phyloP scores from a whole-genome alignment of 2,329 filamentous ascomycete species.

The Tolypocladium nubicola region DNA sequence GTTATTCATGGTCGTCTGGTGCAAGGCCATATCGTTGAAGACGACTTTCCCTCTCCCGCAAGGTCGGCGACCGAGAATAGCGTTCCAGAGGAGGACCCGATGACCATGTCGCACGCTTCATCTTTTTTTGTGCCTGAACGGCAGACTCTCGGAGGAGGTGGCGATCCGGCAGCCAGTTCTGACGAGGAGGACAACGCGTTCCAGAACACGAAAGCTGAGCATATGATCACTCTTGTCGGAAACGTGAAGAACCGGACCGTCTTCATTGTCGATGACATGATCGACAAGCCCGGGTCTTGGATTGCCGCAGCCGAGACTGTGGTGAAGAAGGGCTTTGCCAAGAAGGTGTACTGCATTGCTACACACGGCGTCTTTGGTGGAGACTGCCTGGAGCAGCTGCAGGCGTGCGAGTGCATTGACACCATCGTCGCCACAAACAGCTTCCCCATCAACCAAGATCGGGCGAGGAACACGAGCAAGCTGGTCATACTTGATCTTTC shows the following conservation, averaged over 20 bases:
- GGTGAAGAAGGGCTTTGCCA: conserved; percentile 82
- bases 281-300: conserved; percentile 94
- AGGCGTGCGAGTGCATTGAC: conserved; percentile 88
- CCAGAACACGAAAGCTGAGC: conserved; percentile 70
- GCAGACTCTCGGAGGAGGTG: conserved; percentile 67
- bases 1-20: conserved; percentile 86
- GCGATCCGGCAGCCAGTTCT: conserved; percentile 70
- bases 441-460: conserved; percentile 76
- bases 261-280: conserved; percentile 97
- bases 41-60: conserved; percentile 75
- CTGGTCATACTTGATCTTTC: conserved; percentile 84
- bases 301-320: conserved; percentile 95
- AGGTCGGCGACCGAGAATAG: conserved; percentile 59
- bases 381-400: conserved; percentile 80
- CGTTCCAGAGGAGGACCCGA: conserved; percentile 64
- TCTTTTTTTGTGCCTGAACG: conserved; percentile 63
- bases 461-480: conserved; percentile 63
- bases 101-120: conserved; percentile 71
- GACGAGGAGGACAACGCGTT: conserved; percentile 93
- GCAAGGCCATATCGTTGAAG: conserved; percentile 90
- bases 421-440: conserved; percentile 94
- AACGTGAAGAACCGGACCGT: conserved; percentile 83
- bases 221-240: conserved; percentile 94
- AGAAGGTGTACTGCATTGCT: conserved; percentile 93
- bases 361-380: conserved; percentile 92